These are phyloP conservation scores for Parathielavia hyrcaniae DNA, from an alignment of 495 filamentous ascomycete species.

Conservation along the genomic window DNA sequence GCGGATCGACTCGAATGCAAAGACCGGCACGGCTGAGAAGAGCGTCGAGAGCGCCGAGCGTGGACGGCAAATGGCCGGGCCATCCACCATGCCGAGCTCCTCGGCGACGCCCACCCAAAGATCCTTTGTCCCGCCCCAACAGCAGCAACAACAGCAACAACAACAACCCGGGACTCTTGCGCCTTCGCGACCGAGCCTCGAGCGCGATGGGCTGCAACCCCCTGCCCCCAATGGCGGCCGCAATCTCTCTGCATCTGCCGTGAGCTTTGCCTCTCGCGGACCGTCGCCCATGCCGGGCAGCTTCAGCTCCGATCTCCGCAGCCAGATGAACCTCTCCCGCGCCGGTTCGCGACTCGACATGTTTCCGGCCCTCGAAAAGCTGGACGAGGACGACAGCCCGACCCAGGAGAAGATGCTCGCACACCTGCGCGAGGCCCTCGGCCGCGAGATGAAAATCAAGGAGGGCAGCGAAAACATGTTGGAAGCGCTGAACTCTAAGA, in stretches of 20 bases:
- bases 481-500: conserved; percentile 89
- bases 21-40: conserved; percentile 12
- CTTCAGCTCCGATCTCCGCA: conserved; percentile 86
- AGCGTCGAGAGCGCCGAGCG: conserved; percentile 30
- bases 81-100: conserved; percentile 53
- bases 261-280: conserved; percentile 57
- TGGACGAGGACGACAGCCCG: conserved; percentile 57
- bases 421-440: conserved; percentile 70
- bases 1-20: conserved; percentile 25
- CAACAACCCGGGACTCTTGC: conserved; percentile 27
- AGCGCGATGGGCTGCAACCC: conserved; percentile 50
- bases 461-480: conserved; percentile 95
- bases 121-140: conserved; percentile 44
- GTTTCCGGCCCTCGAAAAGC: conserved; percentile 50
- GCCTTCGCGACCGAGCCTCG: conserved; percentile 40
- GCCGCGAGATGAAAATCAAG: conserved; percentile 95
- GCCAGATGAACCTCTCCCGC: conserved; percentile 59
- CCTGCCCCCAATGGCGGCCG: conserved; percentile 37
- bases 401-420: conserved; percentile 66
- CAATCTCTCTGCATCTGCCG: conserved; percentile 54
- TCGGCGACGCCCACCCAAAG: conserved; percentile 69
- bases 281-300: conserved; percentile 64
- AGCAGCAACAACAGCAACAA: conserved; percentile 2
- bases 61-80: conserved; percentile 50
- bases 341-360: conserved; percentile 63